phyloP scores from a whole-genome alignment of 768 basidiomycete genomes.

The Kwoniella sp. region DNA sequence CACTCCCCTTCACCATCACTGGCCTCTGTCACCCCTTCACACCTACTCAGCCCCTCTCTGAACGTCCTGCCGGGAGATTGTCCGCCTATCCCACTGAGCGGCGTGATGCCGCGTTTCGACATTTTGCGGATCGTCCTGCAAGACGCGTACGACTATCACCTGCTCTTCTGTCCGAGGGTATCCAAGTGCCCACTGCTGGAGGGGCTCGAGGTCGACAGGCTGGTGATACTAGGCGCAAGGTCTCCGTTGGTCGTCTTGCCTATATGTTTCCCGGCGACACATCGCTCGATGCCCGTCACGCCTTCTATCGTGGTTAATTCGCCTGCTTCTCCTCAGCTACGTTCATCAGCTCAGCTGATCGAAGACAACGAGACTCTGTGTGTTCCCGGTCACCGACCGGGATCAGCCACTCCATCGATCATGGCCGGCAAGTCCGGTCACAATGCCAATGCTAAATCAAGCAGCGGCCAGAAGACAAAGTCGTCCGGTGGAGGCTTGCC shows the following conservation, averaged over 20 bases:
- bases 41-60: neutral
- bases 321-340: neutral
- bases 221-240: constrained; percentile 17
- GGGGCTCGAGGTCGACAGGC: constrained; percentile 9
- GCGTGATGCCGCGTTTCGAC: constrained; percentile 6
- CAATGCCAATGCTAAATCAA: too few species aligned
- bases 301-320: neutral
- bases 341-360: neutral
- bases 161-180: constrained; percentile 17
- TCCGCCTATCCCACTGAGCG: constrained; percentile 12
- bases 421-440: neutral
- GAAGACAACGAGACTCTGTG: neutral
- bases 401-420: neutral
- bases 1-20: constrained; percentile 1
- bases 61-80: constrained; percentile 5
- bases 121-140: constrained; percentile 14
- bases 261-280: constrained; percentile 4
- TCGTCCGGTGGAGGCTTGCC: constrained; percentile 13
- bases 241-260: constrained; percentile 19
- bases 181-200: constrained; percentile 11
- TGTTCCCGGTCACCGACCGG: neutral
- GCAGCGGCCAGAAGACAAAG: neutral
- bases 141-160: constrained; percentile 23
- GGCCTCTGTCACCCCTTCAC: neutral
- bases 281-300: neutral